phyloP scores from a whole-genome alignment of 2,329 filamentous ascomycete species.

The Tolypocladium amazonense region DNA sequence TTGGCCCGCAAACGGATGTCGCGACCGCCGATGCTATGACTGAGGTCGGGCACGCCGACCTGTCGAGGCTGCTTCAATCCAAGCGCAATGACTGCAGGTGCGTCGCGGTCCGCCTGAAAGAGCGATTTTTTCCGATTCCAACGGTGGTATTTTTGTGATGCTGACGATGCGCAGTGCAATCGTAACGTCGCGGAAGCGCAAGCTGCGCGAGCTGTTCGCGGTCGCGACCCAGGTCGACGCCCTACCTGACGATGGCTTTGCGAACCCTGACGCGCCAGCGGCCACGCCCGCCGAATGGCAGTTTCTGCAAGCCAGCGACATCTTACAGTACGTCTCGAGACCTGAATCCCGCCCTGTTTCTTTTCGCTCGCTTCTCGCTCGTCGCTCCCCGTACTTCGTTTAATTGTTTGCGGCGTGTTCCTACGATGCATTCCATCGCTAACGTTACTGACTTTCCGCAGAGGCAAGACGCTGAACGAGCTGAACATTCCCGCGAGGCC shows the following conservation, averaged over 20 bases:
- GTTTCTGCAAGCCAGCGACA: conserved; percentile 47
- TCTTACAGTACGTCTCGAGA: conserved; percentile 43
- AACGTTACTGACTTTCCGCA: conserved; percentile 12
- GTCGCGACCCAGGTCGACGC: conserved; percentile 61
- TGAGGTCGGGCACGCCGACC: conserved; percentile 57
- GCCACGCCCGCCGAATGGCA: conserved; percentile 40
- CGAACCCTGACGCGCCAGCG: conserved; percentile 45
- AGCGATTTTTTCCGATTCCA: conserved; percentile 38
- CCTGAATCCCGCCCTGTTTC: conserved; percentile 7
- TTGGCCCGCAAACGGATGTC: conserved; percentile 60
- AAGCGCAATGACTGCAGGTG: conserved; percentile 54
- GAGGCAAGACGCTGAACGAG: conserved; percentile 37
- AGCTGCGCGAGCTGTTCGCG: conserved; percentile 76
- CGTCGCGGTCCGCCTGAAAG: conserved; percentile 32
- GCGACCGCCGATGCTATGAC: conserved; percentile 58
- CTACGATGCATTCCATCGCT: neutral
- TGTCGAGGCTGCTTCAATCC: conserved; percentile 54
- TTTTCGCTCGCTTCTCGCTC: conserved; percentile 8
- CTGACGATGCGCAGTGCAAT: conserved; percentile 49
- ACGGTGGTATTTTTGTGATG: conserved; percentile 31
- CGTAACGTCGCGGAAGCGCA: conserved; percentile 79
- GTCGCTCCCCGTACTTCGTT: neutral
- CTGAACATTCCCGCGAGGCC: conserved; percentile 39
- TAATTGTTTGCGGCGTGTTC: conserved; percentile 2
- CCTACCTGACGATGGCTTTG: conserved; percentile 48